A percentile compares a stretch with the other conserved stretches of the same genome.
Evolutionary conservation across 768 basidiomycete genomes (phyloP).

Genomic region (Mycena belliarum): DNA sequence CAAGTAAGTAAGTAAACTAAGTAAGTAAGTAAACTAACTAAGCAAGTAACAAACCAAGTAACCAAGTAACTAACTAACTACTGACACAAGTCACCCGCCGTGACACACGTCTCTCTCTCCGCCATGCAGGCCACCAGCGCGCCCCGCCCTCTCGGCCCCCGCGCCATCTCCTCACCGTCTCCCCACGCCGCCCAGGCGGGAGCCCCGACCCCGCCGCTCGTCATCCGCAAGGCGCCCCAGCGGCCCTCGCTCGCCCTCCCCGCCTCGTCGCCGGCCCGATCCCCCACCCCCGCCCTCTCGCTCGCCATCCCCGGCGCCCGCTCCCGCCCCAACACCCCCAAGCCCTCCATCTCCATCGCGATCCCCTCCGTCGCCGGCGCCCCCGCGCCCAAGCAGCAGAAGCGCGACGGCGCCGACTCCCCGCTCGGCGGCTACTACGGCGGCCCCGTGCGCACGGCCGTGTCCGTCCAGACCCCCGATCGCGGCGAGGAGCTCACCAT

Average conservation of each 20-base stretch:
- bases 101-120: too few relatives aligned
- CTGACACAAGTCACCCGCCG: too few relatives aligned
- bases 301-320: constrained; percentile 29
- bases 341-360: constrained; percentile 30
- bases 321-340: constrained; percentile 32
- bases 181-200: constrained; percentile 18
- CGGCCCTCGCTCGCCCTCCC: constrained; percentile 22
- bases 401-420: constrained; percentile 26
- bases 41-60: too few relatives aligned
- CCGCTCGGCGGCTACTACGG: constrained; percentile 43
- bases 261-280: constrained; percentile 27
- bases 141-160: constrained; percentile 42
- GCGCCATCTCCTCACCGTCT: constrained; percentile 20
- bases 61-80: too few relatives aligned
- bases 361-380: constrained; percentile 30
- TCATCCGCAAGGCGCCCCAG: constrained; percentile 28
- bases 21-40: too few relatives aligned
- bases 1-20: too few relatives aligned
- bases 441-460: constrained; percentile 34
- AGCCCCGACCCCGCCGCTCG: constrained; percentile 31
- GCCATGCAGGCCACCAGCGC: constrained; percentile 30
- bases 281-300: constrained; percentile 30
- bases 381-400: constrained; percentile 1
- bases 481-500: constrained; percentile 45
- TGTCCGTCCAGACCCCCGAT: constrained; percentile 27